Evolutionary conservation across 2,329 filamentous ascomycete genomes (phyloP), one percentile per base, ranked within the genome.

Genomic region (Boeremia lycopersici): DNA sequence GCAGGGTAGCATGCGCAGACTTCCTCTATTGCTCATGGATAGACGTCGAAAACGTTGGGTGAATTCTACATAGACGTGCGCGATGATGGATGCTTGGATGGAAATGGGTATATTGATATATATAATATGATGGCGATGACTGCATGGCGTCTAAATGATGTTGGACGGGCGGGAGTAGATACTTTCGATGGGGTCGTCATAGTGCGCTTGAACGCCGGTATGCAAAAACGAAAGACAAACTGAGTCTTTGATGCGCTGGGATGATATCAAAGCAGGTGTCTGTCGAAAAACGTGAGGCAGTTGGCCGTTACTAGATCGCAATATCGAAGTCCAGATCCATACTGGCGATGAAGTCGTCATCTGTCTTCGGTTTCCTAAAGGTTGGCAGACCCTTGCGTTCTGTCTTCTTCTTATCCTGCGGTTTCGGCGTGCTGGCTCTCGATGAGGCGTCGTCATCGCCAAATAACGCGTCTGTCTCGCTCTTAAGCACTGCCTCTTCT

Each of bases 271-370:
- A 30, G n/a, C 19, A 26, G 15, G 25, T 35, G 23, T 4, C 17
- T n/a, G 4, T 13, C n/a, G 15, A 10, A 5, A 11, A 9, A 26
- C 10, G 3, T 15, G 13, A 13, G 3, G 9, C 6, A 30, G 8
- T 29, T n/a, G 28, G 10, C 5, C 8, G 5, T 9, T 8, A 6
- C 77, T 69, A 91, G 64, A 96, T 91, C 63, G 96, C 92, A 66
- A 96, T 87, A 65, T 98, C 93, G 72, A 98, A 91, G 26, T 91
- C 93, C 65, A 98, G 78, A 73, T 98, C 95, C 79, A 98, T 80
- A 25, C 87, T 84, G 1, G 89, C 92, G 74, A 98, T 93, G 51
- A 97, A 89, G 70, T 98, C 95, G 70, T 98, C 95, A 59, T 96
- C 93, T 80, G 89, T 89, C 53, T 92, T 84, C 28, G 89, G 87